phyloP scores from a whole-genome alignment of 306 rosid species.

The Corylus americana region DNA sequence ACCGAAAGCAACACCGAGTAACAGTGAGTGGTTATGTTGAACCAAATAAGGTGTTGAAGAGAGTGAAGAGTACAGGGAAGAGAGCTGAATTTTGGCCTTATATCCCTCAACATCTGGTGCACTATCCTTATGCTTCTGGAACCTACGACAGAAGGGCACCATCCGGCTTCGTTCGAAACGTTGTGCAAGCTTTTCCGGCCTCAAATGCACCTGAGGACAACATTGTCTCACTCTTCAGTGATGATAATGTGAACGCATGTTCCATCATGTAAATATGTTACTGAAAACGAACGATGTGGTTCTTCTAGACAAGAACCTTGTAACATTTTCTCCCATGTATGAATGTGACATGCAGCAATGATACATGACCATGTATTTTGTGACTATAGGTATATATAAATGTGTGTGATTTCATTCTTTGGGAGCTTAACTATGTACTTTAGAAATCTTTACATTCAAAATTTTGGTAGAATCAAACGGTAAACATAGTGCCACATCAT shows the following conservation, averaged over 20 bases:
- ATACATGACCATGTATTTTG: background rate
- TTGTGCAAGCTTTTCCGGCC: constrained; percentile 54
- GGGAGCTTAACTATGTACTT: constrained; percentile 22
- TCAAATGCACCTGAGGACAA: constrained; percentile 49
- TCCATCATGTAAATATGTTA: constrained; percentile 59
- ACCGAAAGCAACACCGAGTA: constrained; percentile 73
- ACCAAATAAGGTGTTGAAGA: constrained; percentile 73
- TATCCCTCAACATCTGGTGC: constrained; percentile 72
- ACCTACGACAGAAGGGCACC: constrained; percentile 87
- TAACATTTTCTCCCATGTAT: constrained; percentile 7
- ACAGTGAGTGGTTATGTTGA: constrained; percentile 79
- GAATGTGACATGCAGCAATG: constrained; percentile 6
- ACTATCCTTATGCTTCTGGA: constrained; percentile 61
- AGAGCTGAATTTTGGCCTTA: constrained; percentile 92
- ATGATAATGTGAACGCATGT: constrained; percentile 85
- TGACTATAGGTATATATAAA: background rate
- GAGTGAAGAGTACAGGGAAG: constrained; percentile 67
- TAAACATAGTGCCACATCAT: too few species aligned
- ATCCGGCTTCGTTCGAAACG: constrained; percentile 58
- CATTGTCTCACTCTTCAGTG: constrained; percentile 63
- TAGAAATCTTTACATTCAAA: background rate
- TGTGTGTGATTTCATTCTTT: background rate
- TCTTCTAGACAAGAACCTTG: constrained; percentile 13
- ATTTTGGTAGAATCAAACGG: too few species aligned
- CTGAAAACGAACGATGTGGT: background rate